Base-by-base conservation (phyloP, 169 alveolate species). In the Plasmodium coatneyi region DNA sequence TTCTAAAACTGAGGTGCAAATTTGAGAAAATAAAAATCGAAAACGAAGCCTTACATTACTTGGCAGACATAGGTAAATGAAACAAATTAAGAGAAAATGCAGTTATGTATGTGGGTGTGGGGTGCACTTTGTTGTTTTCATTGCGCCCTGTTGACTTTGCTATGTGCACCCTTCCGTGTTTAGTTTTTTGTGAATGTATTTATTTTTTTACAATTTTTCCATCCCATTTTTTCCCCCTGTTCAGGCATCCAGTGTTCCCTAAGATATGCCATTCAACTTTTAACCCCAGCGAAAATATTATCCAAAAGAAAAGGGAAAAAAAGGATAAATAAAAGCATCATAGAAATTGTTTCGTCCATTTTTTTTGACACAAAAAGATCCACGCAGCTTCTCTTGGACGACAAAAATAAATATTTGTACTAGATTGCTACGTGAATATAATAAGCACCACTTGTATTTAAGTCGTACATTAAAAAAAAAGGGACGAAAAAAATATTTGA, bases 321-420 rank as follows among this genome's bases (percentile, higher is more conserved):
- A 79, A 87, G 96, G 90, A 97, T 98, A 43, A 95, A 96, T 14
- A 96, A 95, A 92, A 97, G 96, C 30, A 99, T 98, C 72, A 96
- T 99, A n/a, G 98, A 98, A 79, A 99, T 97, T 76, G 98, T 98
- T 72, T 98, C 98, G 84, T 74, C 92, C 36, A 97, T 99, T 80
- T 99, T 99, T 95, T 98, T 97, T 92, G 99, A 99, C 92, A 99
- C 99, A 25, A 98, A 98, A 93, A 89, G 99, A 41, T 98, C 99
- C 54, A 98, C 99, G 7, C 97, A 97, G 90, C 92, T 98, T 60
- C 95, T 99, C 72, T 97, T 97, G 71, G 98, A 97, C 92, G 98
- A 99, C 28, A 80, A 81, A 91, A 91, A 80, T 49, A 91, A 91
- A 81, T 91, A 91, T 39, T 34, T 91, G 91, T 91, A 91, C 71